phyloP scores from a whole-genome alignment of 2,329 filamentous ascomycete genomes.

The Leptodontidium sp. region DNA sequence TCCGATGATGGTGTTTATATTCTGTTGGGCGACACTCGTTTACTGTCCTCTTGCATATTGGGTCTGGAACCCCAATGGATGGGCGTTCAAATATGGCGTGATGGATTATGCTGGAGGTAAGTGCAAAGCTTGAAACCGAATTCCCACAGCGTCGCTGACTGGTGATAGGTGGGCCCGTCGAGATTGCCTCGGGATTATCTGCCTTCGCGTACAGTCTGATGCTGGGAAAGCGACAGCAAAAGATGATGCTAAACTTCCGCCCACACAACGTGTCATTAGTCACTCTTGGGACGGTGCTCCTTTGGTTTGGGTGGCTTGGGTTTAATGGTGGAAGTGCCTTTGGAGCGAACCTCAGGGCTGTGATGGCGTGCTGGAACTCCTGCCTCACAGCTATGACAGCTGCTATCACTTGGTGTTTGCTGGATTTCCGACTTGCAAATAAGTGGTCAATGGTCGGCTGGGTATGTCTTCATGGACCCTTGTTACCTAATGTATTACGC shows the following conservation, averaged over 20 bases:
- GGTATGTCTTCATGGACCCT: conserved; percentile 1
- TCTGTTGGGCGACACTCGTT: conserved; percentile 95
- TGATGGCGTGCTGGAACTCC: conserved; percentile 97
- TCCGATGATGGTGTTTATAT: conserved; percentile 92
- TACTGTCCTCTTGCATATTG: conserved; percentile 97
- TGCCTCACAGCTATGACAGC: conserved; percentile 83
- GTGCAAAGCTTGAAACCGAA: neutral
- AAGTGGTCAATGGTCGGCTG: conserved; percentile 68
- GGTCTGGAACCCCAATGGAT: conserved; percentile 94
- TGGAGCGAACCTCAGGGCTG: conserved; percentile 90
- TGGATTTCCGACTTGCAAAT: conserved; percentile 81
- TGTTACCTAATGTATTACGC: neutral
- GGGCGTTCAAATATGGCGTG: conserved; percentile 88
- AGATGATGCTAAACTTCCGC: conserved; percentile 99
- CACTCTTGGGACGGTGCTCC: conserved; percentile 90
- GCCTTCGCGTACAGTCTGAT: conserved; percentile 95
- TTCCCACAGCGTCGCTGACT: neutral
- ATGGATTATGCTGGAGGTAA: conserved; percentile 84
- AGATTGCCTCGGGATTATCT: conserved; percentile 91
- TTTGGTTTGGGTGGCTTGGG: conserved; percentile 98
- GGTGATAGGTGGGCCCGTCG: conserved; percentile 80
- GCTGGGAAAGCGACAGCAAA: conserved; percentile 93
- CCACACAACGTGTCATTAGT: conserved; percentile 98
- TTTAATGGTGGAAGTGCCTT: conserved; percentile 98
- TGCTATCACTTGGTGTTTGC: conserved; percentile 90